Percentiles rank a stretch among this genome's conserved stretches.
Evolutionary conservation across 257 asterid genomes (phyloP).

Genomic region (Penstemon newberryi): DNA sequence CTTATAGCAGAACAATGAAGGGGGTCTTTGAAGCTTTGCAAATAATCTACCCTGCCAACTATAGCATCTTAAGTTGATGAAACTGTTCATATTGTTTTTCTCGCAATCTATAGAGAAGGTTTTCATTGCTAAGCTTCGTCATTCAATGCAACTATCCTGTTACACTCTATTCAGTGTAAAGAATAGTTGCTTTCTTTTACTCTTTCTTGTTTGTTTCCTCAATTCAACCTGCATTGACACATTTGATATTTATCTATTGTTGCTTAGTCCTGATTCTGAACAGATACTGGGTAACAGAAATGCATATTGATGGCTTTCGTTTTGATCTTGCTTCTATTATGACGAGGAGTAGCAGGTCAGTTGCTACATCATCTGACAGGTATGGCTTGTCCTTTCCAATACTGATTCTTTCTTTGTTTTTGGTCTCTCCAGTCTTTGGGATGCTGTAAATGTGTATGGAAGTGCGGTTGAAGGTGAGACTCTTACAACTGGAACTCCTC

Average conservation of each 20-base stretch:
- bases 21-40: neutral
- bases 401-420: constrained; percentile 23
- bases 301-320: constrained; percentile 98
- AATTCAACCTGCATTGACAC: constrained; percentile 26
- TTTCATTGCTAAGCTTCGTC: neutral
- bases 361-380: constrained; percentile 19
- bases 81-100: neutral
- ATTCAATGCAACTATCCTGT: neutral
- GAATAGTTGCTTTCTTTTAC: constrained; percentile 5
- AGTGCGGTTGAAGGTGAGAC: constrained; percentile 60
- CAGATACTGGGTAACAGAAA: constrained; percentile 97
- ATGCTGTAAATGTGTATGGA: constrained; percentile 80
- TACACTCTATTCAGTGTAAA: neutral
- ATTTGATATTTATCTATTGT: constrained; percentile 40
- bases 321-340: constrained; percentile 97
- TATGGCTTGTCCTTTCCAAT: constrained; percentile 18
- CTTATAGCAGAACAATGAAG: too few species aligned
- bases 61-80: too few species aligned
- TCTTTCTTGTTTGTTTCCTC: constrained; percentile 19
- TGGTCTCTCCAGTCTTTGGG: constrained; percentile 71
- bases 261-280: constrained; percentile 41
- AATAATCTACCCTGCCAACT: neutral
- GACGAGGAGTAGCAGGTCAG: constrained; percentile 95
- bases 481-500: constrained; percentile 87
- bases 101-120: neutral